Evolutionary conservation across 1,139 yeast genomes (phyloP), one percentile per base, ranked within the genome.

Genomic region (Blastobotrys serpentis): DNA sequence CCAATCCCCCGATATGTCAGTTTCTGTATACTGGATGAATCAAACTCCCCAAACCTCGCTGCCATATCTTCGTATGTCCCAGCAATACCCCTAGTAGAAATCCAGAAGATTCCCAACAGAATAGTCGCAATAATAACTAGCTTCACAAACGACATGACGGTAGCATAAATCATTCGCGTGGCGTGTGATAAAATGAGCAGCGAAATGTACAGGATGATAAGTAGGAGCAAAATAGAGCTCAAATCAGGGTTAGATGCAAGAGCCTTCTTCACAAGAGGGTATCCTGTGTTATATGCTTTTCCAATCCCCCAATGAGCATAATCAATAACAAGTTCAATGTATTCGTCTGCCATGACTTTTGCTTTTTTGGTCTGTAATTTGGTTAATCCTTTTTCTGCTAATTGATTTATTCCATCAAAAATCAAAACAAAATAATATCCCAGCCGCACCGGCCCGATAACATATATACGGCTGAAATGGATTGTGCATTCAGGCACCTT

Each of bases 171-270:
- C 55, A 64, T 55, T n/a, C 66, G 50, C 32, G 63, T 52, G 13
- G 67, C 56, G 43, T 63, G 60, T 22, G 54, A 51, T 22, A 66
- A 45, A 10, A 67, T 53, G 30, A 59, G 49, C 38, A 66, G 52
- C 30, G 67, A 60, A 6, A 67, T 39, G 50, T 62, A 66, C 18
- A 67, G 52, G 8, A 47, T 43, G 18, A 47, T 16, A 8, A 47
- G 47, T 13, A 47, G 38, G 17, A 47, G 40, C 13, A 47, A 36
- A 3, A 47, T 40, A 16, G 63, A 52, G 26, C 57, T 39, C 29
- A 63, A 53, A 48, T 62, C 66, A 5, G 63, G 60, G 32, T 59
- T 52, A 13, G 60, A 46, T 19, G 43, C 44, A 25, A 57, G 25
- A 5, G 58, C 56, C n/a, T 46, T 42, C 42, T 46, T 44, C 33